Evolutionary conservation across 2,329 filamentous ascomycete genomes (phyloP).

Genomic region (Daldinia sp.): DNA sequence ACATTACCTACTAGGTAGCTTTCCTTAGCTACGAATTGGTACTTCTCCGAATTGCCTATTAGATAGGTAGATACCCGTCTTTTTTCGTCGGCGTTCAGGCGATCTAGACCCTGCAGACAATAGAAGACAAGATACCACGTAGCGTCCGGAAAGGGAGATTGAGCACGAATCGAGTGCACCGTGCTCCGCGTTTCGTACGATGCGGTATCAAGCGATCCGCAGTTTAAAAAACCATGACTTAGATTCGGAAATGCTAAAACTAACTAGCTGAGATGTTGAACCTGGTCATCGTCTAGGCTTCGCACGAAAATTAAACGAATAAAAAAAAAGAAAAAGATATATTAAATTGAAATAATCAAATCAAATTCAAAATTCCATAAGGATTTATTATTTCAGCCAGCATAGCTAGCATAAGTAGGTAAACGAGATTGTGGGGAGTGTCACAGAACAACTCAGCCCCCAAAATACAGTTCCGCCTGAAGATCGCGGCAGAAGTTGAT

Average conservation of each 20-base stretch:
- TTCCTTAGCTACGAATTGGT: not conserved
- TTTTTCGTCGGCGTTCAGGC: slow-evolving; percentile 10
- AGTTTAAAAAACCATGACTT: not conserved
- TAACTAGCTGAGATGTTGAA: not conserved
- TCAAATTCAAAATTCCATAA: not conserved
- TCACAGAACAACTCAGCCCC: slow-evolving; percentile 34
- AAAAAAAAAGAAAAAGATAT: not conserved
- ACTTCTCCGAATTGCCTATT: slow-evolving; percentile 36
- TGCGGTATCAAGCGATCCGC: slow-evolving; percentile 34
- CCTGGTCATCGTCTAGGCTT: not conserved
- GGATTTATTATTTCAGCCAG: slow-evolving; percentile 4
- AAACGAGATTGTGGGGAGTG: slow-evolving; percentile 42
- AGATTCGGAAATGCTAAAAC: not conserved
- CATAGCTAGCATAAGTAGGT: slow-evolving; percentile 7
- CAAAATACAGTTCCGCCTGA: slow-evolving; percentile 19
- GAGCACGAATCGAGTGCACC: slow-evolving; percentile 17
- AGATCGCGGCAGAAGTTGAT: slow-evolving; percentile 36
- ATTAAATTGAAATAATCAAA: not conserved
- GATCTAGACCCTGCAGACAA: slow-evolving; percentile 30
- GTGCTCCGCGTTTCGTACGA: slow-evolving; percentile 8
- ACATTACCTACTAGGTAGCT: not conserved
- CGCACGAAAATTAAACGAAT: slow-evolving; percentile 3
- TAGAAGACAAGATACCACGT: slow-evolving; percentile 15
- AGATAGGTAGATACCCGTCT: slow-evolving; percentile 17
- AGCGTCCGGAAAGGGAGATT: slow-evolving; percentile 27